phyloP scores from a whole-genome alignment of 2,329 filamentous ascomycete genomes.

The Didymella sp. region DNA sequence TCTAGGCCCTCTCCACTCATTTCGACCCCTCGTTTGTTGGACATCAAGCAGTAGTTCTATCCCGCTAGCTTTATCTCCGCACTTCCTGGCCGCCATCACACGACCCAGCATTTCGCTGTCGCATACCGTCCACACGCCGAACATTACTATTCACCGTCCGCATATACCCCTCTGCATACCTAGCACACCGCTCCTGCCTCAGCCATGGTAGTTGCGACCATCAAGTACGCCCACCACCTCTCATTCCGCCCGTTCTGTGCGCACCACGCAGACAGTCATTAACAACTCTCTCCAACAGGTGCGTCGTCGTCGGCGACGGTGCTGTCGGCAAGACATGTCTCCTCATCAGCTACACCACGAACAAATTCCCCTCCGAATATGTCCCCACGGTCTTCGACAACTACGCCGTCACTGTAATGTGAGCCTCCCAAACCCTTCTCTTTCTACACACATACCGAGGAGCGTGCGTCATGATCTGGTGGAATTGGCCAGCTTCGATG shows the following conservation, averaged over 20 bases:
- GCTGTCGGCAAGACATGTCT: slow-evolving; percentile 99
- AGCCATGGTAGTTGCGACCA: slow-evolving; percentile 52
- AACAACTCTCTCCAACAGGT: slow-evolving; percentile 63
- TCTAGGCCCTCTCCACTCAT: slow-evolving; percentile 40
- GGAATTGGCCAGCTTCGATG: background rate
- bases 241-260: background rate
- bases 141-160: slow-evolving; percentile 11
- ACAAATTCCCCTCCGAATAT: slow-evolving; percentile 99
- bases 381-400: slow-evolving; percentile 99
- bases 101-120: slow-evolving; percentile 21
- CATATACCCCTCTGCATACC: slow-evolving; percentile 6
- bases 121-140: slow-evolving; percentile 17
- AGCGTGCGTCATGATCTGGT: background rate
- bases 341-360: slow-evolving; percentile 98
- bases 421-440: slow-evolving; percentile 54
- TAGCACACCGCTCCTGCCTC: slow-evolving; percentile 4
- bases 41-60: slow-evolving; percentile 35
- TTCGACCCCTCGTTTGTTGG: slow-evolving; percentile 50
- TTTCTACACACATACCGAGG: background rate
- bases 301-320: slow-evolving; percentile 98
- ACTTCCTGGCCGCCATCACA: slow-evolving; percentile 26
- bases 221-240: slow-evolving; percentile 47
- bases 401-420: slow-evolving; percentile 99
- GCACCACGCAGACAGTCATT: slow-evolving; percentile 7
- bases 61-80: slow-evolving; percentile 33